A percentile compares a stretch with the other conserved stretches of the same genome.
These are phyloP conservation scores for Myxozyma monticola DNA, from an alignment of 805 yeast species.

Conservation along the genomic window DNA sequence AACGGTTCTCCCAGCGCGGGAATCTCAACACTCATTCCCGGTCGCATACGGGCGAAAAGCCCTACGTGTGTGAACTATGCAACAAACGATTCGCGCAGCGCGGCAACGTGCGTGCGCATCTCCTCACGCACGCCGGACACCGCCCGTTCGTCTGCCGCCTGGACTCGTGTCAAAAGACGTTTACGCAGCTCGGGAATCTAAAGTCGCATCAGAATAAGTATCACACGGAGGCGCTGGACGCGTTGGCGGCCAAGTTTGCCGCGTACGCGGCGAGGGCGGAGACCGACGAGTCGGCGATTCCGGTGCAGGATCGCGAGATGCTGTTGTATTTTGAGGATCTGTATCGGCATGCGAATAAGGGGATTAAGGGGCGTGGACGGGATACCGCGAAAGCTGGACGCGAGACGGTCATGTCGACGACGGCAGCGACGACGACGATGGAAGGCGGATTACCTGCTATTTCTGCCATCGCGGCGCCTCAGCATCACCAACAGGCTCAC, in stretches of 20 bases:
- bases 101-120: conserved; percentile 89
- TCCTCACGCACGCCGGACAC: conserved; percentile 45
- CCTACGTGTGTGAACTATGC: conserved; percentile 78
- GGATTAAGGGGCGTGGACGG: conserved; percentile 83
- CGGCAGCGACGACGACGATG: background rate
- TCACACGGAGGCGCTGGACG: conserved; percentile 61
- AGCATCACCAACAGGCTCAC: no score
- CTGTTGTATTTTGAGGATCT: conserved; percentile 76
- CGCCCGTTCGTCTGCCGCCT: conserved; percentile 30
- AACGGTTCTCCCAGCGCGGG: conserved; percentile 87
- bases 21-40: conserved; percentile 77
- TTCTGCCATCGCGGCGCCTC: background rate
- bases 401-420: background rate
- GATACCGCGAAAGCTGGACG: background rate
- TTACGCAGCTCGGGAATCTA: conserved; percentile 85
- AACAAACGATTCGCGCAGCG: conserved; percentile 78
- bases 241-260: conserved; percentile 54
- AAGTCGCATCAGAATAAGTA: conserved; percentile 93
- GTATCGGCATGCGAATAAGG: conserved; percentile 86
- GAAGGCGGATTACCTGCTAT: background rate
- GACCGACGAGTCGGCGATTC: conserved; percentile 43
- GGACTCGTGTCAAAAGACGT: conserved; percentile 26
- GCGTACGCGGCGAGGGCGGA: conserved; percentile 33
- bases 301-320: conserved; percentile 64
- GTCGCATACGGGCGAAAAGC: conserved; percentile 90